phyloP scores from a whole-genome alignment of 768 basidiomycete genomes.

The Antrodiella citrinella region DNA sequence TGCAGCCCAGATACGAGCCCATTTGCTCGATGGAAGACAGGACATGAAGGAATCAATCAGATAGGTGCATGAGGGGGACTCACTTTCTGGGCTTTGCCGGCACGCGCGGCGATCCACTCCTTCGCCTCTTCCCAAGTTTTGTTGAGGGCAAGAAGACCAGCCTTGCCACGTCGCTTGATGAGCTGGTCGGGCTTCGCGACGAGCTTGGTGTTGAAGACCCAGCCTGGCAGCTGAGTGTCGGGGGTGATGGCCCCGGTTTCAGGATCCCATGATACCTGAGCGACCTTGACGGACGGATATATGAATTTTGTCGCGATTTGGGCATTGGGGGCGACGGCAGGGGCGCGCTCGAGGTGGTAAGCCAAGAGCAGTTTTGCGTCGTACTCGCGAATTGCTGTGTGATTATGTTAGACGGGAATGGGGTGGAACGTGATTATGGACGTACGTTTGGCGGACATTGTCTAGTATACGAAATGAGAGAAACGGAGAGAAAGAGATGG shows the following conservation, averaged over 20 bases:
- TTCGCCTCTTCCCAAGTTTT: slow-evolving; percentile 85
- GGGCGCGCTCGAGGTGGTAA: slow-evolving; percentile 93
- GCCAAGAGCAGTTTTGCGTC: slow-evolving; percentile 97
- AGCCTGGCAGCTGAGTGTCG: slow-evolving; percentile 57
- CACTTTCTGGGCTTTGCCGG: slow-evolving; percentile 90
- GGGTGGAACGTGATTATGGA: not conserved
- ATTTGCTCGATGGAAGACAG: not conserved
- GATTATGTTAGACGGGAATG: too few relatives aligned
- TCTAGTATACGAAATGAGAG: slow-evolving; percentile 6
- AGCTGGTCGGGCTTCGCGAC: slow-evolving; percentile 97
- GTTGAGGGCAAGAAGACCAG: slow-evolving; percentile 90
- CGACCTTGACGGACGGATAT: slow-evolving; percentile 67
- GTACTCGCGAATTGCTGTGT: slow-evolving; percentile 85
- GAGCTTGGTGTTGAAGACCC: slow-evolving; percentile 82
- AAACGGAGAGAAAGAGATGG: slow-evolving; percentile 6
- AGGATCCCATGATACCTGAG: slow-evolving; percentile 83
- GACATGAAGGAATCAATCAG: slow-evolving; percentile 1
- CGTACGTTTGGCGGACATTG: slow-evolving; percentile 25
- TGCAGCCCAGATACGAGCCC: not conserved
- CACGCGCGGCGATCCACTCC: slow-evolving; percentile 78
- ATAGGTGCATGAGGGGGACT: slow-evolving; percentile 21
- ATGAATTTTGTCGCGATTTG: slow-evolving; percentile 47
- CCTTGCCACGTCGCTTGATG: slow-evolving; percentile 99
- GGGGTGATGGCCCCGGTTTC: slow-evolving; percentile 53
- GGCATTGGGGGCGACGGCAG: slow-evolving; percentile 62